These are phyloP conservation scores for Diaporthe citriasiana DNA, from an alignment of 2,329 filamentous ascomycete species.

Conservation along the genomic window DNA sequence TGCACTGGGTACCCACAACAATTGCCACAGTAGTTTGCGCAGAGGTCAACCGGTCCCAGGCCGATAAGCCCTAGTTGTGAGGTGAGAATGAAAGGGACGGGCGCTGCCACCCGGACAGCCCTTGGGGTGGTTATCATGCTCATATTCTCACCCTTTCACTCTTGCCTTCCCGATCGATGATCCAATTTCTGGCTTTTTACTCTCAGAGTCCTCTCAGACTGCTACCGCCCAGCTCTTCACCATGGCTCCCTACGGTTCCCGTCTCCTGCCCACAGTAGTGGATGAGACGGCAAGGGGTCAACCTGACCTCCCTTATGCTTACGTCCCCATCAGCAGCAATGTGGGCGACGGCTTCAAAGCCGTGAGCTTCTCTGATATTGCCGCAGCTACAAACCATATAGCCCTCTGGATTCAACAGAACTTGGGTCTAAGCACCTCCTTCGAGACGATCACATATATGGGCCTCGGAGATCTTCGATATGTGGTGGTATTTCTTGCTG, in stretches of 20 bases:
- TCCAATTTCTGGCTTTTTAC: background rate
- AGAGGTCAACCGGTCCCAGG: background rate
- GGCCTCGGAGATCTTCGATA: constrained; percentile 34
- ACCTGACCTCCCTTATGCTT: constrained; percentile 32
- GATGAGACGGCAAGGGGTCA: constrained; percentile 35
- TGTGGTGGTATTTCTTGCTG: constrained; percentile 34
- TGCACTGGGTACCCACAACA: background rate
- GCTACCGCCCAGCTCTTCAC: background rate
- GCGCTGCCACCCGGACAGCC: no score
- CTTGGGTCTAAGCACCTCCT: constrained; percentile 17
- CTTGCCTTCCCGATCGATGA: background rate
- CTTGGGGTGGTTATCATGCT: background rate
- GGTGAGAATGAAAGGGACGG: no score
- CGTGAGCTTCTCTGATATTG: constrained; percentile 30
- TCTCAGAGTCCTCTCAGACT: background rate
- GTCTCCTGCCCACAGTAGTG: constrained; percentile 30
- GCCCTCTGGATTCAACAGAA: constrained; percentile 33
- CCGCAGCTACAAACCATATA: constrained; percentile 18
- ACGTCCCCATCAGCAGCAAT: constrained; percentile 26
- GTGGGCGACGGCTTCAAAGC: constrained; percentile 32
- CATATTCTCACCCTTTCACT: background rate
- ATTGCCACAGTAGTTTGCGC: background rate
- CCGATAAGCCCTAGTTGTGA: no score
- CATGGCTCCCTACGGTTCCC: constrained; percentile 27
- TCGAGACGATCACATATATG: constrained; percentile 37